phyloP scores from a whole-genome alignment of 257 asterid genomes.

The Apocynum venetum region DNA sequence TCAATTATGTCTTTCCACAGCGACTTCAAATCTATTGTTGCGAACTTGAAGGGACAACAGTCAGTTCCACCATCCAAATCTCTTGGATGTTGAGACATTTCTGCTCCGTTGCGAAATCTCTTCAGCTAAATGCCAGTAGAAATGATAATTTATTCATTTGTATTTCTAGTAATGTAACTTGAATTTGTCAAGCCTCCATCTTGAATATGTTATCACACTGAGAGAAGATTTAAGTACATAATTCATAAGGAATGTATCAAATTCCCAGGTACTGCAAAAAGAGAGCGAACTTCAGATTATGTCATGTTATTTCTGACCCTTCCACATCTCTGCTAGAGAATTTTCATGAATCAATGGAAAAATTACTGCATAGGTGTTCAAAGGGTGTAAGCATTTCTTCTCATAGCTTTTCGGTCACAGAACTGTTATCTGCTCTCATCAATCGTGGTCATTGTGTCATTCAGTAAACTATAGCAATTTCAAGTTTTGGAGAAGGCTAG shows the following conservation, averaged over 20 bases:
- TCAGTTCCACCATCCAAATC: conserved; percentile 55
- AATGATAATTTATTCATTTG: background rate
- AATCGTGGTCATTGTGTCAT: background rate
- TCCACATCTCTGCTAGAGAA: background rate
- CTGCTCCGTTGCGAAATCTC: background rate
- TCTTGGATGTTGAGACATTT: conserved; percentile 45
- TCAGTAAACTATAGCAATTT: background rate
- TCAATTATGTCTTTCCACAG: conserved; percentile 49
- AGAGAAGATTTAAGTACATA: background rate
- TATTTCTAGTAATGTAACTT: background rate
- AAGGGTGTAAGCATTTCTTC: background rate
- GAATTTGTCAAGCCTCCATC: background rate
- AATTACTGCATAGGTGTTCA: background rate
- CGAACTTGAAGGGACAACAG: conserved; percentile 47
- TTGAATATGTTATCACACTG: background rate
- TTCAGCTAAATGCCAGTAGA: background rate
- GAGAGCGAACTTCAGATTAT: background rate
- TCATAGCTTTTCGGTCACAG: background rate
- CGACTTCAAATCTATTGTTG: conserved; percentile 59
- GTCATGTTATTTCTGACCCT: background rate
- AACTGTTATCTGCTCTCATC: background rate
- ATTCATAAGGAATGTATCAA: background rate
- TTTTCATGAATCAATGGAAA: background rate
- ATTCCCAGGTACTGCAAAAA: background rate
- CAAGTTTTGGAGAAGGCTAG: too few relatives aligned